Base-by-base conservation (phyloP, 768 basidiomycete genomes). In the Kwoniella newhampshirensis region DNA sequence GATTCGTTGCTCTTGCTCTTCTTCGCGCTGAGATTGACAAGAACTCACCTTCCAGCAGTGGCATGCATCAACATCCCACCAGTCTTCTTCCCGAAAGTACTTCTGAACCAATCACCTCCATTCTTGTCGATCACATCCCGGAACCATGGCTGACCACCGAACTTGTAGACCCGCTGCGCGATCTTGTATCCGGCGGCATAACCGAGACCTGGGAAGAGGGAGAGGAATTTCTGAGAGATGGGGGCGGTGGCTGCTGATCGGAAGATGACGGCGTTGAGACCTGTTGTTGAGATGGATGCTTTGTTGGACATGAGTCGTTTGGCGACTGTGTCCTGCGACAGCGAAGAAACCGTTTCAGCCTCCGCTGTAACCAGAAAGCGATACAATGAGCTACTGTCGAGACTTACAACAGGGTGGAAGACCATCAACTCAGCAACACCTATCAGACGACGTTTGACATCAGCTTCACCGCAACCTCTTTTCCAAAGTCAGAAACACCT, bases 251-350 rank as follows among this genome's bases (percentile, higher is more conserved):
- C 88, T 27, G 86, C 80, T 37, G 92, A 87, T 26, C 88, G 83
- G 84, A 99, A 99, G 75, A 99, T 82, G 80, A 97, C 87, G 41
- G 82, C 76, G 47, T 85, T 86, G 35, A 90, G 78, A 7, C 83
- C 81, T 21, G 63, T 60, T 9, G 50, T 36, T 13, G 68, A 64
- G 50, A 75, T 59, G 59, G 76, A 51, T 60, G 82, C 81, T 81
- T 92, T 92, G 84, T 97, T 96, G 76, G 90, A 93, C 94, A 99
- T 99, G 50, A 99, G 77, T 32, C 94, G 87, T 78, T 99, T 99
- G n/a, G 96, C 91, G 52, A 97, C 86, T 1, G 96, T 99, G 78
- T 99, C 92, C 69, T 76, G 39, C 30, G 1, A 2, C 18, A 56
- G n/a, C 17, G 12, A 27, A 20, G n/a, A 18, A 28, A 32, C 36